phyloP scores from a whole-genome alignment of 1,284 basidiomycete species.

The Cystobasidiaceae sp. region DNA sequence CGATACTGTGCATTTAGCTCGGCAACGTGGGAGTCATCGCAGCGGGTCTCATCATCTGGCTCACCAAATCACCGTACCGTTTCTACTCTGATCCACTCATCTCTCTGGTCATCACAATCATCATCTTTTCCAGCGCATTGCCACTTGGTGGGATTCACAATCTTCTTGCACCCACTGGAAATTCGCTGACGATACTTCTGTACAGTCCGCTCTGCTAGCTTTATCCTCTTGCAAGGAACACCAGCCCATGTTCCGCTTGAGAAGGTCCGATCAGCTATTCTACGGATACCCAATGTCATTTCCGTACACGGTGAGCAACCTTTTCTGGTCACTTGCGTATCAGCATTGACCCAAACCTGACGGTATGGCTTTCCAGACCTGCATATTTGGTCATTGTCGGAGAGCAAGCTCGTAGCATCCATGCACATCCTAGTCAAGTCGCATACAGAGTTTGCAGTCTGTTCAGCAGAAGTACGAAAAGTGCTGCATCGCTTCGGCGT shows the following conservation, averaged over 20 bases:
- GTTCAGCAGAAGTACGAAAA: constrained; percentile 76
- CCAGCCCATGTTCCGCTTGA: constrained; percentile 84
- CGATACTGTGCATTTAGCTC: constrained; percentile 47
- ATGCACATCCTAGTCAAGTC: constrained; percentile 84
- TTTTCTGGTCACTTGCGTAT: neutral
- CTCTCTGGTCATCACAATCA: constrained; percentile 88
- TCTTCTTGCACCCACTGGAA: constrained; percentile 27
- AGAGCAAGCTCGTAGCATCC: constrained; percentile 85
- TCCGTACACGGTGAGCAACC: constrained; percentile 66
- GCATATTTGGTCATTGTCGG: constrained; percentile 92
- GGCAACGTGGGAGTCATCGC: constrained; percentile 97
- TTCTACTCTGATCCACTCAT: constrained; percentile 92
- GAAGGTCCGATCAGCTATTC: constrained; percentile 71
- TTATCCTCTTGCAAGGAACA: constrained; percentile 95
- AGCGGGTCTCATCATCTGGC: constrained; percentile 88
- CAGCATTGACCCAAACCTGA: neutral
- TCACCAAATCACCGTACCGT: constrained; percentile 62
- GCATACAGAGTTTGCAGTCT: constrained; percentile 74
- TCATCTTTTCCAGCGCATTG: constrained; percentile 92
- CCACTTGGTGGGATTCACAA: constrained; percentile 69
- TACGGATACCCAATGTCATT: constrained; percentile 75
- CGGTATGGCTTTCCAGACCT: constrained; percentile 48
- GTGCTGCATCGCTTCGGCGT: constrained; percentile 84
- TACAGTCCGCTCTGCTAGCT: constrained; percentile 82
- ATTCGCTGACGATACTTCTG: constrained; percentile 35